Percentiles rank a stretch among this genome's conserved stretches.
Evolutionary conservation across 2,329 filamentous ascomycete species (phyloP).

Genomic region (Colletotrichum magnum): DNA sequence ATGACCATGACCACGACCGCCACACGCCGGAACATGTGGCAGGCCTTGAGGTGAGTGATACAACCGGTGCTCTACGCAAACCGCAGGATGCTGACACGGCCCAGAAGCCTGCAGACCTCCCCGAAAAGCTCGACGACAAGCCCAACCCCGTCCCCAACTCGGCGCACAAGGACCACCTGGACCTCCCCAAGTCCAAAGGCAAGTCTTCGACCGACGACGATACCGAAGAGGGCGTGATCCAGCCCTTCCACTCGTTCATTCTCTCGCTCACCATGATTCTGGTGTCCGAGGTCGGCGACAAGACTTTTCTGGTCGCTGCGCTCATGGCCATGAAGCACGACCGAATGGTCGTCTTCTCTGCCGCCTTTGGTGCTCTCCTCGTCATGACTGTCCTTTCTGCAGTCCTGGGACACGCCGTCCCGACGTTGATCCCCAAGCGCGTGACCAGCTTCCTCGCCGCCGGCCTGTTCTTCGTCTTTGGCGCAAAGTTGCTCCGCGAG

Average conservation of each 20-base stretch:
- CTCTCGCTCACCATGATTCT: conserved; percentile 98
- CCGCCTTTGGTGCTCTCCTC: conserved; percentile 91
- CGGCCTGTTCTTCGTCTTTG: conserved; percentile 90
- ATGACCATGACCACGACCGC: conserved; percentile 58
- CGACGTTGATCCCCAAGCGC: conserved; percentile 89
- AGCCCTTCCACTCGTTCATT: conserved; percentile 88
- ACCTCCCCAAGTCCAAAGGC: conserved; percentile 59
- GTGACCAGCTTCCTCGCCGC: conserved; percentile 91
- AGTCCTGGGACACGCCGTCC: conserved; percentile 91
- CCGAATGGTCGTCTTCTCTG: conserved; percentile 91
- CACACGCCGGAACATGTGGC: conserved; percentile 56
- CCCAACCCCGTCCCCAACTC: conserved; percentile 78
- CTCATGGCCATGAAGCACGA: conserved; percentile 99
- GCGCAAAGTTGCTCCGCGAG: conserved; percentile 85
- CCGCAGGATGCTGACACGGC: conserved; percentile 16
- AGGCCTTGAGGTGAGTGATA: conserved; percentile 70
- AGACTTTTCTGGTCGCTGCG: conserved; percentile 96
- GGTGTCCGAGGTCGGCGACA: conserved; percentile 97
- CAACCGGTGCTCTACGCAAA: not conserved
- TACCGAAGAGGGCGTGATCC: conserved; percentile 74
- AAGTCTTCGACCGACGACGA: conserved; percentile 49
- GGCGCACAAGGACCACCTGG: conserved; percentile 75
- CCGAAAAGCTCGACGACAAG: conserved; percentile 82
- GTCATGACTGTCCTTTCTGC: conserved; percentile 97
- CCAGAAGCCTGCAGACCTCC: conserved; percentile 86